phyloP scores from a whole-genome alignment of 2,329 filamentous ascomycete genomes.

The Fusarium aywerte region DNA sequence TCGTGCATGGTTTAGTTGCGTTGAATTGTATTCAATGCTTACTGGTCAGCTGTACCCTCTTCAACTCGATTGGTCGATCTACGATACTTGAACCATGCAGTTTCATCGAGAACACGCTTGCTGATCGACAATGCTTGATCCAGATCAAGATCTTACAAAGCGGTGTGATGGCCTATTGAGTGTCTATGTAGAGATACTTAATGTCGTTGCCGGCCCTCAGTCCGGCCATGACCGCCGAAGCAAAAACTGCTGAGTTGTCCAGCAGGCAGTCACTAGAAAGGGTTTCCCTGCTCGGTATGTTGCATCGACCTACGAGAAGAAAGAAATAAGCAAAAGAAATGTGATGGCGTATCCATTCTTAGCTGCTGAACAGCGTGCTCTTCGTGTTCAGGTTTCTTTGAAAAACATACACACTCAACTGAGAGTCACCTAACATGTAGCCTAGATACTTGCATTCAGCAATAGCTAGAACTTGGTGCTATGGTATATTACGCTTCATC shows the following conservation, averaged over 20 bases:
- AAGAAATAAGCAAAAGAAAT: neutral
- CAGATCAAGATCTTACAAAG: neutral
- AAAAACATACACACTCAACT: neutral
- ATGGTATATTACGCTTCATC: neutral
- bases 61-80: constrained; percentile 21
- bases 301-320: neutral
- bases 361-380: neutral
- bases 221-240: neutral
- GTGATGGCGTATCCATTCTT: neutral
- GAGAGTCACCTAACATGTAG: neutral
- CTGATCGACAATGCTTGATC: neutral
- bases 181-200: neutral
- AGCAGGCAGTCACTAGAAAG: neutral
- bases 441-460: neutral
- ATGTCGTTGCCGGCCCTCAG: neutral
- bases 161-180: neutral
- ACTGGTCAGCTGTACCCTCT: neutral
- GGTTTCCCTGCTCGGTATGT: neutral
- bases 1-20: constrained; percentile 11
- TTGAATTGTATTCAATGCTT: neutral
- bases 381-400: neutral
- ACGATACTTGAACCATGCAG: neutral
- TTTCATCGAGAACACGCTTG: constrained; percentile 12
- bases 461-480: neutral
- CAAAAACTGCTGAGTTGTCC: neutral